Evolutionary conservation across 108 stramenopile species (phyloP).

Genomic region (Aurantiochytrium sp.): DNA sequence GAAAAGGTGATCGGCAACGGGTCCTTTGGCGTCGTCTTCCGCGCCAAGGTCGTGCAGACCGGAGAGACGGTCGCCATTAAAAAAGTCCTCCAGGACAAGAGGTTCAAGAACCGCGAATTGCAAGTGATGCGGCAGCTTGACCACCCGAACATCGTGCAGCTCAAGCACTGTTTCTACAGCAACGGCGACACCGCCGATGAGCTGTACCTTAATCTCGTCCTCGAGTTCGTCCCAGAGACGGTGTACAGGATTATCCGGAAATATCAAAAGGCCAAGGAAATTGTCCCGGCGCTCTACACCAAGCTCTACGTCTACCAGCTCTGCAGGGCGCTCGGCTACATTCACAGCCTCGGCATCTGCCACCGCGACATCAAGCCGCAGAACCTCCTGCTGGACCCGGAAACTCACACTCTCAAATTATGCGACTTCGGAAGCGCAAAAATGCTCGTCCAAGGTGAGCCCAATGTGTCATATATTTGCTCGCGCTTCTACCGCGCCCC

Average conservation of each 20-base stretch:
- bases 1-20: slow-evolving; percentile 98
- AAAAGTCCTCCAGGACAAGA: slow-evolving; percentile 94
- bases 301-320: slow-evolving; percentile 96
- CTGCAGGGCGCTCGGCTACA: slow-evolving; percentile 86
- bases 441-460: slow-evolving; percentile 83
- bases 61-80: slow-evolving; percentile 90
- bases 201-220: slow-evolving; percentile 94
- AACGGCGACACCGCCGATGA: slow-evolving; percentile 76
- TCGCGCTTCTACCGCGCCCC: slow-evolving; percentile 95
- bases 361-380: slow-evolving; percentile 99
- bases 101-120: slow-evolving; percentile 97
- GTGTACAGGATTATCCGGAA: slow-evolving; percentile 85
- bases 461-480: slow-evolving; percentile 96
- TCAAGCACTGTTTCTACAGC: slow-evolving; percentile 94
- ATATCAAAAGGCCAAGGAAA: slow-evolving; percentile 84
- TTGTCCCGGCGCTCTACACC: slow-evolving; percentile 76
- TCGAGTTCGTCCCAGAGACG: slow-evolving; percentile 97
- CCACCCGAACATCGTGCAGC: slow-evolving; percentile 87
- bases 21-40: slow-evolving; percentile 94
- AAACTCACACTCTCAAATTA: slow-evolving; percentile 84
- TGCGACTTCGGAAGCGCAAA: slow-evolving; percentile 99
- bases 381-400: slow-evolving; percentile 90
- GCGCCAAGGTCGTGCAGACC: slow-evolving; percentile 88
- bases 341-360: slow-evolving; percentile 90
- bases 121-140: slow-evolving; percentile 95